Conservation (phyloP, 2,329 filamentous ascomycete species). For the Fusarium tricinctum region DNA sequence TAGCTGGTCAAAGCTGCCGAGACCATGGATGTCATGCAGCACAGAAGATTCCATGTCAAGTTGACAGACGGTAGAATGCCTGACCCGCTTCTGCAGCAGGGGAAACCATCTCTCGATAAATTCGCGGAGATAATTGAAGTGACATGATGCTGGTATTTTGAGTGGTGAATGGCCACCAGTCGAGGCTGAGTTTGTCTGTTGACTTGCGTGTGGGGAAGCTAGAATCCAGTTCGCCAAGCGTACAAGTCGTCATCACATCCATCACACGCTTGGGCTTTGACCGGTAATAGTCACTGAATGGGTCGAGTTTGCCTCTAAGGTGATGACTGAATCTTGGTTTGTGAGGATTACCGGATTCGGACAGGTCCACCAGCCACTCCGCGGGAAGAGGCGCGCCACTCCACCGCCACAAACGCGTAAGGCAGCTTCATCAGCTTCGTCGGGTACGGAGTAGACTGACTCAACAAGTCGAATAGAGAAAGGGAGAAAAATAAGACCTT, state of each 20-base stretch:
- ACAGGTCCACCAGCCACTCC: constrained; percentile 36
- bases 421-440: constrained; percentile 6
- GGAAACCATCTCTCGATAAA: constrained; percentile 8
- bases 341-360: constrained; percentile 28
- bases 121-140: constrained; percentile 2
- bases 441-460: no score
- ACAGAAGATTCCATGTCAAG: background rate
- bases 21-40: constrained; percentile 16
- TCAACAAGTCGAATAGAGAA: no score
- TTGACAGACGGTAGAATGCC: constrained; percentile 10
- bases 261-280: constrained; percentile 7
- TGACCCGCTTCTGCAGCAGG: constrained; percentile 24
- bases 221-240: constrained; percentile 17
- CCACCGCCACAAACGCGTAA: constrained; percentile 42
- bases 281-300: constrained; percentile 16
- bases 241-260: constrained; percentile 30
- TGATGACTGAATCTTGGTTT: constrained; percentile 10
- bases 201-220: constrained; percentile 5
- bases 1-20: constrained; percentile 22
- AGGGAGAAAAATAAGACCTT: no score
- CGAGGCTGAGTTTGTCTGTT: constrained; percentile 23
- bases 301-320: constrained; percentile 7
- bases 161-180: constrained; percentile 6
- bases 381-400: constrained; percentile 22
- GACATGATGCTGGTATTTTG: constrained; percentile 4